Percentiles rank a stretch among this genome's conserved stretches.
These are phyloP conservation scores for Candida pseudofarinosa DNA, from an alignment of 805 yeast species.

Conservation along the genomic window DNA sequence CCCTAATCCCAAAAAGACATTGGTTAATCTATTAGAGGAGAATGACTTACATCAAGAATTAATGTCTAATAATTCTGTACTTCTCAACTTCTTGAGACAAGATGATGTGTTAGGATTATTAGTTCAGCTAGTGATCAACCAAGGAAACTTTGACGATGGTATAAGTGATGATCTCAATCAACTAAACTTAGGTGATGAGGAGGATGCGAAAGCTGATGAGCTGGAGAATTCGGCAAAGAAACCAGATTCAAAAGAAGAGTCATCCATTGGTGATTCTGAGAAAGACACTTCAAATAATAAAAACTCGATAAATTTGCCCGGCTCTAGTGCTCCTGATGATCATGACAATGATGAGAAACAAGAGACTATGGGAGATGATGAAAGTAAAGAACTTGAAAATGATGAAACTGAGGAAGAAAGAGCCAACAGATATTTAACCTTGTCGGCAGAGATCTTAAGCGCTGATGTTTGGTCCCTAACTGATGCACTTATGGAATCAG, in stretches of 20 bases:
- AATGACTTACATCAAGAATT: slow-evolving; percentile 41
- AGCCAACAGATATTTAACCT: slow-evolving; percentile 33
- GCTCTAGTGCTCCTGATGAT: slow-evolving; percentile 6
- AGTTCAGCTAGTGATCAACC: slow-evolving; percentile 35
- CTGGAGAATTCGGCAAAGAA: slow-evolving; percentile 1
- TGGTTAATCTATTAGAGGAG: slow-evolving; percentile 37
- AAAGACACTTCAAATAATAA: not conserved
- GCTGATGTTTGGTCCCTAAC: slow-evolving; percentile 94
- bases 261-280: slow-evolving; percentile 4
- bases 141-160: slow-evolving; percentile 16
- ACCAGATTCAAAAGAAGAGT: slow-evolving; percentile 1
- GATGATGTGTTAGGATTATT: slow-evolving; percentile 32
- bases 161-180: slow-evolving; percentile 13
- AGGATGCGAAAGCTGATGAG: slow-evolving; percentile 1
- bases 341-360: slow-evolving; percentile 7
- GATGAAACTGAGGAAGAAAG: slow-evolving; percentile 31
- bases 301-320: slow-evolving; percentile 6
- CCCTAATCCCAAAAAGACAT: slow-evolving; percentile 19
- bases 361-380: slow-evolving; percentile 5
- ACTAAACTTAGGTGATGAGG: slow-evolving; percentile 6
- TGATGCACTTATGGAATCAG: slow-evolving; percentile 79
- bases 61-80: slow-evolving; percentile 37
- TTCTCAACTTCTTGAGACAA: slow-evolving; percentile 39
- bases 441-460: slow-evolving; percentile 82
- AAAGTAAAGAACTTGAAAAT: slow-evolving; percentile 27